Evolutionary conservation across 345 rosid genomes (phyloP).

Genomic region (Lepidium africanum): DNA sequence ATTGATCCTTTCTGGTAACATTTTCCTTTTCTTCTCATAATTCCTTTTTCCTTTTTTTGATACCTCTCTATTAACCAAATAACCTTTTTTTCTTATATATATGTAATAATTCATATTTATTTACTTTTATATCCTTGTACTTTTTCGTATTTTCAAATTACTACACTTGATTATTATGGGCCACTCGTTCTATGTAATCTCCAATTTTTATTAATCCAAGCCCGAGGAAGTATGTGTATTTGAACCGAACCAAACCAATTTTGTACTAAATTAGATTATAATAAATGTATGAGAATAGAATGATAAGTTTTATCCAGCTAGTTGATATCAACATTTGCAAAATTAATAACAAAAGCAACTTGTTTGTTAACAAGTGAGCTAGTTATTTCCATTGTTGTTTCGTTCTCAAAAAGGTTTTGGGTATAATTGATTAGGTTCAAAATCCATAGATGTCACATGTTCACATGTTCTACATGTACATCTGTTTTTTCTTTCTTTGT

Average conservation of each 20-base stretch:
- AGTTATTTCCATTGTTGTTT: background rate
- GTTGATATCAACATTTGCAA: background rate
- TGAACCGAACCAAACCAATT: too few relatives aligned
- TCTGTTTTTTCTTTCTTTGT: too few relatives aligned
- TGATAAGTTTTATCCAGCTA: background rate
- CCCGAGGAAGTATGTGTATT: background rate
- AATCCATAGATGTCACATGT: slow-evolving; percentile 1
- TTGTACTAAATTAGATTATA: too few relatives aligned
- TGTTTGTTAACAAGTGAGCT: background rate
- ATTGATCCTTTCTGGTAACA: slow-evolving; percentile 83
- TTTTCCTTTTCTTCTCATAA: slow-evolving; percentile 71
- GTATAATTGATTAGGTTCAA: background rate
- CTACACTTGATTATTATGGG: background rate
- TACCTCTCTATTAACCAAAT: slow-evolving; percentile 3
- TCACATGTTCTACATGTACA: slow-evolving; percentile 3
- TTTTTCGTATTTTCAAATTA: background rate
- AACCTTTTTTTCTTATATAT: background rate
- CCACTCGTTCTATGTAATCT: slow-evolving; percentile 1
- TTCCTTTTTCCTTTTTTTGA: slow-evolving; percentile 66
- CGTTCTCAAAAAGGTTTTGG: background rate
- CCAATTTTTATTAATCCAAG: background rate
- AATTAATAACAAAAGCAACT: background rate
- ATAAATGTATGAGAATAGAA: too few relatives aligned
- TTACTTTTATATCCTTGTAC: background rate
- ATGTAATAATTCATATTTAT: background rate